phyloP scores from a whole-genome alignment of 495 filamentous ascomycete genomes.

The Aspergillus nanangensis region DNA sequence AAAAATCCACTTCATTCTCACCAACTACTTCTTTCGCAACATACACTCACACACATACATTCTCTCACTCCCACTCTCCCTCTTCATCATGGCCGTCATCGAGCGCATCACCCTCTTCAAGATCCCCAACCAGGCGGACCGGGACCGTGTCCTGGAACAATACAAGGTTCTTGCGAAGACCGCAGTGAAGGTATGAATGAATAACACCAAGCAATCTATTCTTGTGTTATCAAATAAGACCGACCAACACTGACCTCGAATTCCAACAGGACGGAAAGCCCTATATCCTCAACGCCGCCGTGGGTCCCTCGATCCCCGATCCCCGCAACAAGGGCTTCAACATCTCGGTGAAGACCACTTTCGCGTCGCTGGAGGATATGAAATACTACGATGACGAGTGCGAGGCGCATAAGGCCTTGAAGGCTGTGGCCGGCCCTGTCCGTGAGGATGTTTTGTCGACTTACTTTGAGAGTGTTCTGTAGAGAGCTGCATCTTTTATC shows the following conservation, averaged over 20 bases:
- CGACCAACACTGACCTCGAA: neutral
- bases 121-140: constrained; percentile 45
- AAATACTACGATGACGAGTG: constrained; percentile 64
- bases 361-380: constrained; percentile 63
- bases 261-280: constrained; percentile 57
- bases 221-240: neutral
- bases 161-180: constrained; percentile 49
- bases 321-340: constrained; percentile 61
- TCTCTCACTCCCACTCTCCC: neutral
- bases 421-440: constrained; percentile 37
- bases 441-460: constrained; percentile 44
- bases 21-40: too few relatives aligned
- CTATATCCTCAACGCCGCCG: constrained; percentile 53
- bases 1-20: too few relatives aligned
- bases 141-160: constrained; percentile 38
- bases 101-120: constrained; percentile 59
- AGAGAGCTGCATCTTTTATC: constrained; percentile 5
- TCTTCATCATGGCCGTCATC: constrained; percentile 37
- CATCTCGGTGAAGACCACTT: constrained; percentile 53
- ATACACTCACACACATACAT: too few relatives aligned
- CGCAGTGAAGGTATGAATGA: constrained; percentile 41
- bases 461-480: constrained; percentile 43
- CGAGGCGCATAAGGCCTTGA: constrained; percentile 56
- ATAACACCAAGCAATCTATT: neutral
- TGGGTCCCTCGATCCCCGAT: constrained; percentile 43